Evolutionary conservation across 1,139 yeast species (phyloP).

Genomic region (Entelexis paramagnoliae): DNA sequence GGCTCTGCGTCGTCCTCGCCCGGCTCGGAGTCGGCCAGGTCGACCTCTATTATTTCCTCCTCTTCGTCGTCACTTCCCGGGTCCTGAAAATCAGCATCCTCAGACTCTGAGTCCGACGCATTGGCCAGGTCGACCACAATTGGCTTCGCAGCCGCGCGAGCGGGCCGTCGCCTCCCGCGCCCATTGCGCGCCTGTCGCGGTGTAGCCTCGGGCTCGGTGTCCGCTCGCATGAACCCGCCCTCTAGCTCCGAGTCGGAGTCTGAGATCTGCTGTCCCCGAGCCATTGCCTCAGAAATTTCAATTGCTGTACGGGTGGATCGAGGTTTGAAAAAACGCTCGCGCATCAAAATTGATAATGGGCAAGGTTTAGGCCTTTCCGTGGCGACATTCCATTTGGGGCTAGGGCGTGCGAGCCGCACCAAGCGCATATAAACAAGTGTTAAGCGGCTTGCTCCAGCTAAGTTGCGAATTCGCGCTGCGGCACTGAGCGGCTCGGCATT

Average conservation of each 20-base stretch:
- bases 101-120: constrained; percentile 7
- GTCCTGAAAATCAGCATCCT: constrained; percentile 12
- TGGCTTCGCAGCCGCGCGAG: constrained; percentile 1
- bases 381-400: constrained; percentile 7
- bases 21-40: not conserved
- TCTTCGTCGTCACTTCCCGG: constrained; percentile 6
- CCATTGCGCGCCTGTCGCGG: not conserved
- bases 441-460: not conserved
- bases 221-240: constrained; percentile 10
- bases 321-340: not conserved
- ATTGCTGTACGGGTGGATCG: not conserved
- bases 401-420: constrained; percentile 1
- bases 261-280: not conserved
- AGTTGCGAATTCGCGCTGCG: too few species aligned
- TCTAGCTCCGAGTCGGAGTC: constrained; percentile 7
- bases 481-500: too few species aligned
- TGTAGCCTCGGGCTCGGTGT: not conserved
- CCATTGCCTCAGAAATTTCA: not conserved
- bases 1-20: not conserved
- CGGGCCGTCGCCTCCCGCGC: not conserved
- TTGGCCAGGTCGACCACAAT: constrained; percentile 9
- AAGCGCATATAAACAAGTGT: not conserved
- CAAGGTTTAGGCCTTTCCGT: not conserved
- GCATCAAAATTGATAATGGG: constrained; percentile 3
- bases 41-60: constrained; percentile 1